Conservation (phyloP, 2,329 filamentous ascomycete genomes). For the Fusarium sp. region DNA sequence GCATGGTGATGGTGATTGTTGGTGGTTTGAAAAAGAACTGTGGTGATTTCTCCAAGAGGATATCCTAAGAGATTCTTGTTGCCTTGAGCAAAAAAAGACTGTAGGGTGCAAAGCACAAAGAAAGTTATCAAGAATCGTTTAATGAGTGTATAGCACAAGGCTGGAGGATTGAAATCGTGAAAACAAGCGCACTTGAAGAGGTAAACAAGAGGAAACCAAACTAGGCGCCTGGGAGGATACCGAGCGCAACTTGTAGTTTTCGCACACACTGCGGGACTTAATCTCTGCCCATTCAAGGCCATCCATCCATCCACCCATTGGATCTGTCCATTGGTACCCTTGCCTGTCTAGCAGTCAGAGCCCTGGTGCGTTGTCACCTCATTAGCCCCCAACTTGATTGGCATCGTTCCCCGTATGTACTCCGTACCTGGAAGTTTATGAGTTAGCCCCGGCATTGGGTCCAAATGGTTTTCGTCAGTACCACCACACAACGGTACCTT, state of each 20-base stretch:
- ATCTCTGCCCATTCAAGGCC: conserved; percentile 27
- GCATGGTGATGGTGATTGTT: conserved; percentile 52
- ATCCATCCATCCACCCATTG: neutral
- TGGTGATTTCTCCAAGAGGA: conserved; percentile 15
- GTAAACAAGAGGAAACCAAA: conserved; percentile 12
- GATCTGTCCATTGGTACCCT: neutral
- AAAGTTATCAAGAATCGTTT: conserved; percentile 20
- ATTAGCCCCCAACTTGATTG: conserved; percentile 25
- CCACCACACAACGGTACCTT: conserved; percentile 38
- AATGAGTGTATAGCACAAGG: conserved; percentile 33
- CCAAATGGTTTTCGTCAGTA: conserved; percentile 22
- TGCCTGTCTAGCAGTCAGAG: conserved; percentile 11
- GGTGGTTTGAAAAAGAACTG: conserved; percentile 17
- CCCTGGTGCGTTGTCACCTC: conserved; percentile 38
- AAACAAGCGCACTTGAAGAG: conserved; percentile 31
- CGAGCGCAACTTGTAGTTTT: conserved; percentile 44
- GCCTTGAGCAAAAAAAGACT: conserved; percentile 25
- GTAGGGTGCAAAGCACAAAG: conserved; percentile 34
- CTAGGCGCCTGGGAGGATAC: conserved; percentile 24
- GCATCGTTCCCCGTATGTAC: conserved; percentile 21
- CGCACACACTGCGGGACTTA: conserved; percentile 26
- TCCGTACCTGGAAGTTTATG: conserved; percentile 16
- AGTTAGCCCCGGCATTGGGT: conserved; percentile 36
- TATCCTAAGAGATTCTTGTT: conserved; percentile 15
- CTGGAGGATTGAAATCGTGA: conserved; percentile 29